Base-by-base conservation (phyloP, 2,329 filamentous ascomycete genomes). In the Bipolaris sorokiniana region DNA sequence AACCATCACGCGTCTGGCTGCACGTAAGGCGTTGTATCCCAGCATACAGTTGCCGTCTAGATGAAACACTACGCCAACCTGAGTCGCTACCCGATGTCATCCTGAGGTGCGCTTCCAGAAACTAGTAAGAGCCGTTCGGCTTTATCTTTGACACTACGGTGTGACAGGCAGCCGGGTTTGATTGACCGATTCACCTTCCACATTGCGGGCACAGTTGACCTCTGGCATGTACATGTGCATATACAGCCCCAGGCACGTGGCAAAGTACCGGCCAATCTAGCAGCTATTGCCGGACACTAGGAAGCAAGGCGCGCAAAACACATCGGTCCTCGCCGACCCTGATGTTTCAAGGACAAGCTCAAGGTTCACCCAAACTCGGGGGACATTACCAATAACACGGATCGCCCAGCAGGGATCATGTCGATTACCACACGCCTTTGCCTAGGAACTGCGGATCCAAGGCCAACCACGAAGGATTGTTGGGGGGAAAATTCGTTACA, bases 131-230 rank as follows among this genome's bases (percentile, higher is more conserved):
- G 18, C 26, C 38, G 28, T 36, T 38, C 31, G 28, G 44, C 23
- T 50, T 56, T 56, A 48, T 53, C 54, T 48, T 40, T 44, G 6
- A 6, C 7, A 28, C 49, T 41, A 44, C 34, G 13, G 22, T 15
- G 23, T 23, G 49, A 33, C 28, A 56, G 28, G 48, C 44, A 42
- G 40, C 22, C n/a, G 18, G 31, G 22, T 7, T 9, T 51, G 41
- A 37, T 44, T 44, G 38, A 34, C 49, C 54, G 31, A 53, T 15
- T 47, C 28, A 56, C 49, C 54, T 56, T 51, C 49, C 54, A 42
- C 23, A 53, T 48, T 41, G 44, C 49, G 49, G 46, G 18, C 46
- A 47, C 46, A 53, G 33, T 13, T 23, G 33, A 18, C 36, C 15
- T 20, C 36, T 16, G 36, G 31, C 22, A 42, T 16, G 11, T 31